Conservation (phyloP, 2,329 filamentous ascomycete genomes). For the Trichoderma guizhouense region DNA sequence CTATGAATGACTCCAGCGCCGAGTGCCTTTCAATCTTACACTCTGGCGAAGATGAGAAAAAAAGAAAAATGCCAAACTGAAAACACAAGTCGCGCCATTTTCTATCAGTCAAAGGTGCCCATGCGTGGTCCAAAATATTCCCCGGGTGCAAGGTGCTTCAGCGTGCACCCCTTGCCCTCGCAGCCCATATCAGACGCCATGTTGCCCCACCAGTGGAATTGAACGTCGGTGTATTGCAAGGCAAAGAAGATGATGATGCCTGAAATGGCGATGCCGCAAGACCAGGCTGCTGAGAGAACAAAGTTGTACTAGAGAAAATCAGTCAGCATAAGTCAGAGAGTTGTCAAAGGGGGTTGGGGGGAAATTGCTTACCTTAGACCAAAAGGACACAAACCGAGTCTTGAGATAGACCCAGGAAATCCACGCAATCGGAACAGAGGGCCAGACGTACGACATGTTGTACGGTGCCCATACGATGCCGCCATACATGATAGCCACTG, state of each 20-base stretch:
- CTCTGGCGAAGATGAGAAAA: not conserved
- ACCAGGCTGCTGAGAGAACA: constrained; percentile 50
- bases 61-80: not conserved
- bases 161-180: constrained; percentile 40
- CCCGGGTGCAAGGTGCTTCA: constrained; percentile 33
- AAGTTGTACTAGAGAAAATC: constrained; percentile 45
- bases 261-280: constrained; percentile 48
- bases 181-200: constrained; percentile 39
- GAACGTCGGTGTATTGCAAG: constrained; percentile 42
- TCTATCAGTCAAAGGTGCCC: constrained; percentile 36
- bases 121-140: constrained; percentile 41
- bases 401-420: constrained; percentile 52
- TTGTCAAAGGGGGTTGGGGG: not conserved
- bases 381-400: constrained; percentile 46
- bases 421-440: constrained; percentile 50
- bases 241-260: constrained; percentile 54
- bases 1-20: constrained; percentile 4
- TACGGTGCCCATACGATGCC: constrained; percentile 47
- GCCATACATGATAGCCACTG: constrained; percentile 47
- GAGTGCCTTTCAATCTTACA: constrained; percentile 1
- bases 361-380: constrained; percentile 44
- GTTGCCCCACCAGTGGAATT: constrained; percentile 51
- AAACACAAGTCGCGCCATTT: not conserved
- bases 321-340: not conserved
- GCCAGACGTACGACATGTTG: constrained; percentile 51